These are phyloP conservation scores for Capronia epimyces DNA, from an alignment of 2,329 filamentous ascomycete genomes.

Conservation along the genomic window DNA sequence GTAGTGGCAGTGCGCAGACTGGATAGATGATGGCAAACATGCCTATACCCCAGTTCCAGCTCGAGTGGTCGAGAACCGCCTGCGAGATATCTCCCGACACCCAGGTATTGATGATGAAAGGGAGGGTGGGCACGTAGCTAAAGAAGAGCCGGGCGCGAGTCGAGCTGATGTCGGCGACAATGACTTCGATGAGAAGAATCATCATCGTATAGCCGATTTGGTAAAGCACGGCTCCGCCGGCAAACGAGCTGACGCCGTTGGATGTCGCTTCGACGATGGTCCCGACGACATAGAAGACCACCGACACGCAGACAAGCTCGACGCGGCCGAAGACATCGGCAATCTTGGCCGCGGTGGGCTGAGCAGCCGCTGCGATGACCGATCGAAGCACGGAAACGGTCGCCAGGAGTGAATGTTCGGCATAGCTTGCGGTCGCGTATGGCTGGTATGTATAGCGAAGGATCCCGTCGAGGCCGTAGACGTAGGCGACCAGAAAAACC, in stretches of 20 bases:
- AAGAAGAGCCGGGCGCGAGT: slow-evolving; percentile 58
- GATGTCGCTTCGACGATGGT: slow-evolving; percentile 53
- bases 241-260: slow-evolving; percentile 46
- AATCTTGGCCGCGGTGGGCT: slow-evolving; percentile 54
- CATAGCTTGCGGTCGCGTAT: slow-evolving; percentile 50
- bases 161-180: slow-evolving; percentile 59
- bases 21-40: slow-evolving; percentile 60
- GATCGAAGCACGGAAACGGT: slow-evolving; percentile 54
- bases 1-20: neutral
- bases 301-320: slow-evolving; percentile 51
- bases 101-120: slow-evolving; percentile 59
- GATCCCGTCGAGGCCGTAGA: too few species aligned
- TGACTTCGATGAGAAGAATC: slow-evolving; percentile 56
- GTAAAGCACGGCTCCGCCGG: slow-evolving; percentile 56
- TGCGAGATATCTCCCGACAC: slow-evolving; percentile 53
- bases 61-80: slow-evolving; percentile 45
- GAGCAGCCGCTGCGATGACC: slow-evolving; percentile 54
- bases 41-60: slow-evolving; percentile 58
- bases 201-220: slow-evolving; percentile 59
- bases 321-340: slow-evolving; percentile 59
- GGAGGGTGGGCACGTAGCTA: slow-evolving; percentile 54
- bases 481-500: too few species aligned
- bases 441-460: too few species aligned
- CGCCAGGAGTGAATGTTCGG: slow-evolving; percentile 50
- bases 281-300: slow-evolving; percentile 51